phyloP scores from a whole-genome alignment of 192 early-diverging fungal genomes.

The Jimgerdemannia flammicorona region DNA sequence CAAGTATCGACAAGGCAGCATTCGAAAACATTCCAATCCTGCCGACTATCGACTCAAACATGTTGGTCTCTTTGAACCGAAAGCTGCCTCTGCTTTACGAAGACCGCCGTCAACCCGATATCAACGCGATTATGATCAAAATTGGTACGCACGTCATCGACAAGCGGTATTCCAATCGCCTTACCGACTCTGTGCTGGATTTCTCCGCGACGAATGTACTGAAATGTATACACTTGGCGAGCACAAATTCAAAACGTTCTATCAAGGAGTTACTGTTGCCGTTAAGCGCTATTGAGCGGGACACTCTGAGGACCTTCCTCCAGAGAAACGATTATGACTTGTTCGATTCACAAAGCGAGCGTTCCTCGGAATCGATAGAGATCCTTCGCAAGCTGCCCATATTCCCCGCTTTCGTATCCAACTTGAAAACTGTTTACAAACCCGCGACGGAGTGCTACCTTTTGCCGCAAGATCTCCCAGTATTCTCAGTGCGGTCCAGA shows the following conservation, averaged over 20 bases:
- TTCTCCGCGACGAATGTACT: background rate
- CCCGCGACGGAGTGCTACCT: background rate
- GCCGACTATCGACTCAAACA: background rate
- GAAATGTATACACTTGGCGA: background rate
- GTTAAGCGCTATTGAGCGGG: background rate
- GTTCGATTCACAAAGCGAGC: background rate
- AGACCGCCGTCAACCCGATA: background rate
- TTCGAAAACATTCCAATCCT: background rate
- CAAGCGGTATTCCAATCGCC: background rate
- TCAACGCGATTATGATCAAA: background rate
- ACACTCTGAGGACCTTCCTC: background rate
- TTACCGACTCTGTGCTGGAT: background rate
- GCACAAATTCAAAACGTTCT: background rate
- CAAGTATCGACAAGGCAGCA: background rate
- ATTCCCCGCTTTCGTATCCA: background rate
- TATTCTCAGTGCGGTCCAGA: background rate
- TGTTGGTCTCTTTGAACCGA: background rate
- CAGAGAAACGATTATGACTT: background rate
- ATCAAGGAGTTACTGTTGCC: background rate
- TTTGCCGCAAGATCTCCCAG: background rate
- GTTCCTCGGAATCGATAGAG: background rate
- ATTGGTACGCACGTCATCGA: background rate
- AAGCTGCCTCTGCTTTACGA: background rate
- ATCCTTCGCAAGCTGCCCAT: background rate
- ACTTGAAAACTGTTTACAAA: background rate